Base-by-base conservation (phyloP, 345 rosid genomes). In the Corchorus capsularis region DNA sequence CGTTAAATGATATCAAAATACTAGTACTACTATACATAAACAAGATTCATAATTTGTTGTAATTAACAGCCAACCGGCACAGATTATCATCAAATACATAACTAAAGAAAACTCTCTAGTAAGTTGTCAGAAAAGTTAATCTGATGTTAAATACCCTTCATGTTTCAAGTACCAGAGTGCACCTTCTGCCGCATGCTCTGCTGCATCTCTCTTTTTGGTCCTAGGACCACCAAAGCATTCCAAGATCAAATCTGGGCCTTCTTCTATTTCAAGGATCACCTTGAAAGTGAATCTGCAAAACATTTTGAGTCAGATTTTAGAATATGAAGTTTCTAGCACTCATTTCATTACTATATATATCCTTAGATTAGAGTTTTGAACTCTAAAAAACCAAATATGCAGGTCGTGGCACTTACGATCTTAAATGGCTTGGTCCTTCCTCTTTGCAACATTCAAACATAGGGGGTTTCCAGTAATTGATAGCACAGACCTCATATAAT, bases 131-230 rank as follows among this genome's bases (percentile, higher is more conserved):
- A 49, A 20, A 50, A 49, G 45, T 50, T 27, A 27, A 69, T 67
- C 71, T 69, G 4, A 75, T 16, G 22, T 63, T 57, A 85, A 66
- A 79, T 88, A 85, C 1, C 94, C 93, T 68, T 71, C 72, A 20
- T 79, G 83, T 70, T 83, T 76, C 77, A 93, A 79, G 83, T 83
- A 93, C 97, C 97, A 90, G 15, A 94, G 60, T 15, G 93, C 93
- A 17, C 86, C 97, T 84, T 90, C 85, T 8, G 97, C 98, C 14
- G 98, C 97, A 32, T 84, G 75, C 82, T 94, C 97, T 4, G 97
- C 93, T 1, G 97, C 95, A 62, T 85, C 87, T 83, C 87, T 94
- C 90, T 93, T 94, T n/a, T 81, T 90, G 5, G 79, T 50, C 63
- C 52, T 80, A 74, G 91, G 77, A 3, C 74, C 79, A 20, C 93